Conservation (phyloP, 2,329 filamentous ascomycete genomes). For the Sporothrix dimorphospora region DNA sequence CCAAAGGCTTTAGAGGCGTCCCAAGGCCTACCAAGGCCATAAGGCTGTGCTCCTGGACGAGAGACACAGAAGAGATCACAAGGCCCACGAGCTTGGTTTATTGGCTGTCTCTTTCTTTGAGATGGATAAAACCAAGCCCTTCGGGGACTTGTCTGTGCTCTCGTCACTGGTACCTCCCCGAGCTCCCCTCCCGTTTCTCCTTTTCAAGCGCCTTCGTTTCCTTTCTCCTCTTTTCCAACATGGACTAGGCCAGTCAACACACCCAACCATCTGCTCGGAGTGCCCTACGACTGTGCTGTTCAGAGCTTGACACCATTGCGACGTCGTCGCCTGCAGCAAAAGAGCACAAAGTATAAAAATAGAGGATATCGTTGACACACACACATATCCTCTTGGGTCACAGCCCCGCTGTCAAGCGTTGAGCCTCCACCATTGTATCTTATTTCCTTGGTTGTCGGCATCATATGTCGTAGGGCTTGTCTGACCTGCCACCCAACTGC, state of each 20-base stretch:
- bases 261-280: neutral
- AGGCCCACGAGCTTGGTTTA: constrained; percentile 1
- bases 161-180: neutral
- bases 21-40: neutral
- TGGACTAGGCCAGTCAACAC: neutral
- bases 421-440: constrained; percentile 24
- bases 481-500: neutral
- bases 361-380: neutral
- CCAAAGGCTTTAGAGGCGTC: neutral
- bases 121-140: neutral
- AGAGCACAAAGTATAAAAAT: neutral
- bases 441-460: neutral
- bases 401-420: constrained; percentile 23
- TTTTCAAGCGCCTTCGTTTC: neutral
- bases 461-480: neutral
- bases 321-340: neutral
- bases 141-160: neutral
- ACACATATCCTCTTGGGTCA: constrained; percentile 9
- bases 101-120: neutral
- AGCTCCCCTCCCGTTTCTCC: neutral
- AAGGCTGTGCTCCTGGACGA: constrained; percentile 1
- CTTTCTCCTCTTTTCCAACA: neutral
- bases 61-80: neutral
- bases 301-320: constrained; percentile 1
- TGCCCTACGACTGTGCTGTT: neutral